Base-by-base conservation (phyloP, 1,284 basidiomycete genomes). In the Puccinia horiana region DNA sequence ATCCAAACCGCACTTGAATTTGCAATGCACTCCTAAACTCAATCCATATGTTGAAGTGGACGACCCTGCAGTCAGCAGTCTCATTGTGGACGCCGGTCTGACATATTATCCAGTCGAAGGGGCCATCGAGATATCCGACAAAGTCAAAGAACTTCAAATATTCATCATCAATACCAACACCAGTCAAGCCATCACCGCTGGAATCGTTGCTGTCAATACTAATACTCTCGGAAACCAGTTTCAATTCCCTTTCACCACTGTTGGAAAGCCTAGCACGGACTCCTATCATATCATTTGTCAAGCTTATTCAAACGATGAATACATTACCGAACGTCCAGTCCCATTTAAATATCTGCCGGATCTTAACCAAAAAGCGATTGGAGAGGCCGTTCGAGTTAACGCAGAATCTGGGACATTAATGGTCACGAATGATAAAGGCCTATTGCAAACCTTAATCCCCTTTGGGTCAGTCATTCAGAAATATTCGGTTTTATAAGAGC, bases 101-200 rank as follows among this genome's bases (percentile, higher is more conserved):
- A 80, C 78, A 42, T 69, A 80, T 23, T 80, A 72, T 26, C 52
- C 49, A 16, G n/a, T 73, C 14, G 42, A 73, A 42, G 65, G 69
- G 11, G 37, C 78, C 11, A 61, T 80, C 29, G 49, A 72, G 40
- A 32, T 80, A 40, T 54, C 78, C 23, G 44, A 70, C 3, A 56
- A 37, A 29, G 42, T 63, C 6, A 44, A 26, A 44, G 29, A 70
- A 23, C 65, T 79, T n/a, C 65, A 79, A 52, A 56, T 79, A 20
- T 35, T 79, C 18, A 49, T 79, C 32, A 79, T 79, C 35, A 79
- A 79, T 70, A 79, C 76, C 47, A 79, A 79, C 40, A 69, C 76
- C 26, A 79, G 65, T 70, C 42, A 70, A 52, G 76, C 76, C 23
- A 26, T 79, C 26, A 56, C 76, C n/a, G 63, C 63, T 42, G 76